Percentiles rank a stretch among this genome's conserved stretches.
Evolutionary conservation across 192 early-diverging fungal genomes (phyloP).

Genomic region (Powellomyces hirtus): DNA sequence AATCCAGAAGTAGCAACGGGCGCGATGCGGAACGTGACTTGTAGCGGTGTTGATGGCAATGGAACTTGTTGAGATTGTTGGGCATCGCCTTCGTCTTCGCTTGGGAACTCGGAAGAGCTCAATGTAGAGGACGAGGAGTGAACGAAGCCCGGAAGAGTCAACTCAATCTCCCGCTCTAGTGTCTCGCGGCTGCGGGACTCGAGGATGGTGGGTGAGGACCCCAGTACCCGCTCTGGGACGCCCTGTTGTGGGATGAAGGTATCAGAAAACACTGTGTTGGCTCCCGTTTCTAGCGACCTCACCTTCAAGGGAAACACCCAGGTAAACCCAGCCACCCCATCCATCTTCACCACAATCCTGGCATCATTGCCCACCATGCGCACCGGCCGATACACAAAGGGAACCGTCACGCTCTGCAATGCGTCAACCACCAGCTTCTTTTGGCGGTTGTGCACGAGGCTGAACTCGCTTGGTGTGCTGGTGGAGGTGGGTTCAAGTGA

Average conservation of each 20-base stretch:
- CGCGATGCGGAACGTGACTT: background rate
- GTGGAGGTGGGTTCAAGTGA: constrained; percentile 7
- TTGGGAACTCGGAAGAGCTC: background rate
- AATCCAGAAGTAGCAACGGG: background rate
- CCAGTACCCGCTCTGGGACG: constrained; percentile 29
- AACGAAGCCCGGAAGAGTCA: constrained; percentile 15
- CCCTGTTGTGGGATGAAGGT: constrained; percentile 27
- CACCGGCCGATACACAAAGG: constrained; percentile 40
- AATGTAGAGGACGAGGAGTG: background rate
- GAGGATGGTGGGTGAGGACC: constrained; percentile 3
- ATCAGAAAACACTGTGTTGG: no score
- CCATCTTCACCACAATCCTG: constrained; percentile 43
- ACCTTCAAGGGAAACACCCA: constrained; percentile 55
- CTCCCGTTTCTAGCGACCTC: no score
- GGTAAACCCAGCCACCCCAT: constrained; percentile 19
- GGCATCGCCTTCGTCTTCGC: background rate
- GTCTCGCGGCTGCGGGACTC: constrained; percentile 36
- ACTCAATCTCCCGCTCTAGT: constrained; percentile 28
- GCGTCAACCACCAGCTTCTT: constrained; percentile 29
- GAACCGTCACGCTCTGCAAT: constrained; percentile 45
- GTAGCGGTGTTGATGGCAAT: background rate
- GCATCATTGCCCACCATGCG: constrained; percentile 36
- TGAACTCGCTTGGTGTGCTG: constrained; percentile 18
- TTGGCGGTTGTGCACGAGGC: constrained; percentile 31
- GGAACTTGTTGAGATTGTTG: background rate